Evolutionary conservation across 768 basidiomycete genomes (phyloP).

Genomic region (Leccinum subgranulosum): DNA sequence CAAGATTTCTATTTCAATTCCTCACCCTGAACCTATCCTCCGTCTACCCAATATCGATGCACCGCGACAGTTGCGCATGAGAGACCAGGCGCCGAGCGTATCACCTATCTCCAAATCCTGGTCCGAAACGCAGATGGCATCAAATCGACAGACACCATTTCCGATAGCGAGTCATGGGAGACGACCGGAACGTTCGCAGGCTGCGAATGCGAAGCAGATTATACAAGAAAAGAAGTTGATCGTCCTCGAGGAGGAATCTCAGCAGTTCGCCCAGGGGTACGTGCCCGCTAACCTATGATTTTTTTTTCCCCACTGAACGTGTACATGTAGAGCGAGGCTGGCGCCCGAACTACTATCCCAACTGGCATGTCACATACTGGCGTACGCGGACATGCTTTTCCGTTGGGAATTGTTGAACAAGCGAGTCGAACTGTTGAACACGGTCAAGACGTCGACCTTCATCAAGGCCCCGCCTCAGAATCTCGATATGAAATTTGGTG

Average conservation of each 20-base stretch:
- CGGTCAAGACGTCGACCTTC: constrained; percentile 39
- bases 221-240: constrained; percentile 39
- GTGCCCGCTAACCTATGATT: not conserved
- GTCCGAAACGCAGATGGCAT: constrained; percentile 45
- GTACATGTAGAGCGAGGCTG: constrained; percentile 7
- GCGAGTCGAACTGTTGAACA: constrained; percentile 70
- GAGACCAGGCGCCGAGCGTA: constrained; percentile 26
- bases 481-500: constrained; percentile 37
- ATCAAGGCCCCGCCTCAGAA: constrained; percentile 23
- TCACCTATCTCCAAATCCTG: constrained; percentile 50
- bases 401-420: constrained; percentile 71
- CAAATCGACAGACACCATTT: constrained; percentile 36
- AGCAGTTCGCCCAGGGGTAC: constrained; percentile 14
- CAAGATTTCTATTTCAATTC: constrained; percentile 25
- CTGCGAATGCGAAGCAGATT: constrained; percentile 29
- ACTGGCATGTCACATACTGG: constrained; percentile 52
- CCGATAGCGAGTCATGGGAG: constrained; percentile 41
- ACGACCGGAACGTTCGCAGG: constrained; percentile 41
- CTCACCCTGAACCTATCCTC: constrained; percentile 17
- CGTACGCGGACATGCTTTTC: constrained; percentile 73
- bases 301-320: not conserved
- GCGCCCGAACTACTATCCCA: constrained; percentile 37
- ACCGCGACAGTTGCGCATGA: constrained; percentile 27
- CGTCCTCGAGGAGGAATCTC: constrained; percentile 28
- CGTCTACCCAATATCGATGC: constrained; percentile 26